Evolutionary conservation across 148 eudicot genomes (phyloP).

Genomic region (Fagopyrum homotropicum): DNA sequence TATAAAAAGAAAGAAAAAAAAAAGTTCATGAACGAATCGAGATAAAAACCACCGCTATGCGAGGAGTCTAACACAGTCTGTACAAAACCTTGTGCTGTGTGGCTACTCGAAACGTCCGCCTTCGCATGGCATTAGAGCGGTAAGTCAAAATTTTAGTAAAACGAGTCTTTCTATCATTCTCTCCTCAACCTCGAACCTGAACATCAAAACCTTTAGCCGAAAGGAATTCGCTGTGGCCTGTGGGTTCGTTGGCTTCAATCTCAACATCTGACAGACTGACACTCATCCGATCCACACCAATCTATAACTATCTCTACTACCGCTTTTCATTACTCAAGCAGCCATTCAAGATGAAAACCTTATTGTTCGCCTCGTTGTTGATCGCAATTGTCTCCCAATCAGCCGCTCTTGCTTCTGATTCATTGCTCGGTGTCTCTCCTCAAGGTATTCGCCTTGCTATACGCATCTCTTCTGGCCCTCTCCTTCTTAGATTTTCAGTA

Average conservation of each 20-base stretch:
- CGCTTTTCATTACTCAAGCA: slow-evolving; percentile 2
- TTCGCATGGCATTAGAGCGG: too few species aligned
- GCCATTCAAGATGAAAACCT: slow-evolving; percentile 6
- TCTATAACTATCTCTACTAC: not conserved
- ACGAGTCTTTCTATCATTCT: too few species aligned
- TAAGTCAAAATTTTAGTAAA: too few species aligned
- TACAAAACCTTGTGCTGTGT: too few species aligned
- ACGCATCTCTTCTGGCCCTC: not conserved
- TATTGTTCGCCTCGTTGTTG: not conserved
- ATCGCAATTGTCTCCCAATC: slow-evolving; percentile 23
- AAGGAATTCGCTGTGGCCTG: not conserved
- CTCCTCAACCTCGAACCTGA: too few species aligned
- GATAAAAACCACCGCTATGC: too few species aligned
- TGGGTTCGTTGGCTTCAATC: not conserved
- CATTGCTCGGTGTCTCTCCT: slow-evolving; percentile 47
- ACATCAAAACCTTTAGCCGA: not conserved
- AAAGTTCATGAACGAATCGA: too few species aligned
- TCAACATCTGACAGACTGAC: not conserved
- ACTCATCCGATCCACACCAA: slow-evolving; percentile 8
- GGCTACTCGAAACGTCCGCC: too few species aligned
- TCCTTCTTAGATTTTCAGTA: not conserved
- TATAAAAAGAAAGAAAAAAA: too few species aligned
- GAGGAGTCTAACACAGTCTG: too few species aligned
- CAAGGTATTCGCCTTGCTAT: slow-evolving; percentile 28
- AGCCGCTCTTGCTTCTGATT: slow-evolving; percentile 24